Percentiles rank a stretch among this genome's conserved stretches.
Evolutionary conservation across 805 yeast species (phyloP).

Genomic region (Starmerella vitae): DNA sequence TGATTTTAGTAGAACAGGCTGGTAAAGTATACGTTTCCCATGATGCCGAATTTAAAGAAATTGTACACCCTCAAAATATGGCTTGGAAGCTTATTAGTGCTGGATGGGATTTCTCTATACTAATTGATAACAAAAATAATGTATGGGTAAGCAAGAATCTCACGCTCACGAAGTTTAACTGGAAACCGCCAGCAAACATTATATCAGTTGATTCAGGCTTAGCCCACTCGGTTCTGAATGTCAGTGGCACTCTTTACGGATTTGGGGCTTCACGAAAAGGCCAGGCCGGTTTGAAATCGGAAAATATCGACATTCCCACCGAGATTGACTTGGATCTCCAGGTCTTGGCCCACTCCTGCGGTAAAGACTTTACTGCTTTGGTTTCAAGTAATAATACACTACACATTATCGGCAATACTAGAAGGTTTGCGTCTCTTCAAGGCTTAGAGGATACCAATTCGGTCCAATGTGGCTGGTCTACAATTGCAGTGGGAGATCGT

Average conservation of each 20-base stretch:
- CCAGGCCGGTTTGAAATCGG: constrained; percentile 29
- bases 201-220: constrained; percentile 23
- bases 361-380: constrained; percentile 44
- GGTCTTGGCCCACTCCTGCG: constrained; percentile 33
- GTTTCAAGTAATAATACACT: constrained; percentile 16
- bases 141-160: constrained; percentile 28
- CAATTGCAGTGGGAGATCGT: constrained; percentile 22
- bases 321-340: too few species aligned
- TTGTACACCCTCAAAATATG: constrained; percentile 17
- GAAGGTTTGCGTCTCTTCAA: not conserved
- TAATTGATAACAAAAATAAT: constrained; percentile 32
- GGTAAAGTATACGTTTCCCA: constrained; percentile 35
- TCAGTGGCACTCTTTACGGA: constrained; percentile 38
- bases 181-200: constrained; percentile 14
- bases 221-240: constrained; percentile 25
- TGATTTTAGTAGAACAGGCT: constrained; percentile 36
- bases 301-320: constrained; percentile 2
- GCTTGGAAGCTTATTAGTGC: constrained; percentile 41
- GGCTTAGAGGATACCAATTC: not conserved
- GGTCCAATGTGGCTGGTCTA: constrained; percentile 17
- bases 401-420: constrained; percentile 26
- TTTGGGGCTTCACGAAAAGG: constrained; percentile 62
- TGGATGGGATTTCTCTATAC: constrained; percentile 68
- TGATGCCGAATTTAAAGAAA: not conserved
- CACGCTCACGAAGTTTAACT: constrained; percentile 8